Base-by-base conservation (phyloP, 2,329 filamentous ascomycete species). In the Penicillium sp. region DNA sequence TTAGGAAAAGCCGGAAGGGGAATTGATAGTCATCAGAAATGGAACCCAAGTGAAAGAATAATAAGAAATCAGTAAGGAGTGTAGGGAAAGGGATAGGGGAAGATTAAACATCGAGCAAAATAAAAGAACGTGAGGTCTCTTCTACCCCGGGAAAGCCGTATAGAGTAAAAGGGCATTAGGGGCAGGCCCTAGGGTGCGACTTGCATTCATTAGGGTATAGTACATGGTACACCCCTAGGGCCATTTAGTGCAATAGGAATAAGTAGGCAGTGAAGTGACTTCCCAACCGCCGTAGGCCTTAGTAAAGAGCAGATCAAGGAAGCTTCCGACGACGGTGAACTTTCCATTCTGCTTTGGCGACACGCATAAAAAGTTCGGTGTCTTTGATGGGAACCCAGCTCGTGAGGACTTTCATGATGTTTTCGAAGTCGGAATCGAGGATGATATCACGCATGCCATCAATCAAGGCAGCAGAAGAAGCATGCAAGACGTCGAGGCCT, bases 341-440 rank as follows among this genome's bases (percentile, higher is more conserved):
- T 77, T 89, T 96, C 84, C 89, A 97, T 76, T 97, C 93, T 13
- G 90, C 86, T 68, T 87, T 87, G 26, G 91, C 86, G 55, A 97
- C 90, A 65, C 87, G 87, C 90, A 99, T 96, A 66, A 99, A 81
- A 54, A 96, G 75, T 70, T 97, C 91, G 68, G 96, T 91, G 66
- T 99, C 93, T 74, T 91, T 91, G 70, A 99, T 88, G 18, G 93
- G 91, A 41, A 97, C 88, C 85, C 90, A 96, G 53, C 89, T 91
- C 29, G 94, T 97, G 59, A 99, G 79, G 7, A 92, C 89, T 77
- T 97, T 97, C 94, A 99, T 99, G 43, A 89, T 89, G 67, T 95
- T 96, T 72, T 99, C 94, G 72, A 97, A 99, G 70, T 99, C 94
- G 16, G 90, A 91, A 66, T 95, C 91, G 6, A 97, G 79, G 30